These are phyloP conservation scores for Candida sojae DNA, from an alignment of 1,139 yeast species.

Conservation along the genomic window DNA sequence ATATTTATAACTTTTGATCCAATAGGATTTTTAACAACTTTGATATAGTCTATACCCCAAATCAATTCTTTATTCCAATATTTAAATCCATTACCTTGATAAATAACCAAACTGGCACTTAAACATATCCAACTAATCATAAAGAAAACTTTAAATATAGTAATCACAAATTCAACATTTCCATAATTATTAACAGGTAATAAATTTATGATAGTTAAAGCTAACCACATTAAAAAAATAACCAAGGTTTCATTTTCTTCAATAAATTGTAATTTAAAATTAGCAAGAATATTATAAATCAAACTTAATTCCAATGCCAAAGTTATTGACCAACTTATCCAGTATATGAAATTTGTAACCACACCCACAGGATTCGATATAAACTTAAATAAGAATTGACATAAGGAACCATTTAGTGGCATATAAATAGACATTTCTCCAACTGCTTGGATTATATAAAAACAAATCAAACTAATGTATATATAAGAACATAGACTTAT, in stretches of 20 bases:
- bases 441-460: slow-evolving; percentile 19
- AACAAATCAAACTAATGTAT: slow-evolving; percentile 20
- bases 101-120: slow-evolving; percentile 4
- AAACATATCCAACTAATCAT: slow-evolving; percentile 19
- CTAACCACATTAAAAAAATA: slow-evolving; percentile 17
- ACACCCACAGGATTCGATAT: slow-evolving; percentile 20
- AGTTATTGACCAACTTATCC: slow-evolving; percentile 30
- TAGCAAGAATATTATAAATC: slow-evolving; percentile 14
- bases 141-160: slow-evolving; percentile 22
- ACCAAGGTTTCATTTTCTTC: slow-evolving; percentile 7
- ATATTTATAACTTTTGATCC: slow-evolving; percentile 10
- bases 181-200: slow-evolving; percentile 26
- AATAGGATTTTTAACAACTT: slow-evolving; percentile 28
- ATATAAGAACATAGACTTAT: slow-evolving; percentile 19
- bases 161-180: slow-evolving; percentile 21
- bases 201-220: slow-evolving; percentile 20
- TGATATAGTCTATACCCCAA: slow-evolving; percentile 11
- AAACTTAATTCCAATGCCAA: slow-evolving; percentile 26
- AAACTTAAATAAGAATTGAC: slow-evolving; percentile 22
- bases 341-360: slow-evolving; percentile 23
- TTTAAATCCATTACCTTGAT: slow-evolving; percentile 10
- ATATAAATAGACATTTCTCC: slow-evolving; percentile 23
- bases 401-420: slow-evolving; percentile 24
- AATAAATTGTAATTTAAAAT: slow-evolving; percentile 16
- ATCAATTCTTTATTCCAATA: slow-evolving; percentile 11